phyloP scores from a whole-genome alignment of 371 early-diverging fungal species.

The Rhizopus delemar region DNA sequence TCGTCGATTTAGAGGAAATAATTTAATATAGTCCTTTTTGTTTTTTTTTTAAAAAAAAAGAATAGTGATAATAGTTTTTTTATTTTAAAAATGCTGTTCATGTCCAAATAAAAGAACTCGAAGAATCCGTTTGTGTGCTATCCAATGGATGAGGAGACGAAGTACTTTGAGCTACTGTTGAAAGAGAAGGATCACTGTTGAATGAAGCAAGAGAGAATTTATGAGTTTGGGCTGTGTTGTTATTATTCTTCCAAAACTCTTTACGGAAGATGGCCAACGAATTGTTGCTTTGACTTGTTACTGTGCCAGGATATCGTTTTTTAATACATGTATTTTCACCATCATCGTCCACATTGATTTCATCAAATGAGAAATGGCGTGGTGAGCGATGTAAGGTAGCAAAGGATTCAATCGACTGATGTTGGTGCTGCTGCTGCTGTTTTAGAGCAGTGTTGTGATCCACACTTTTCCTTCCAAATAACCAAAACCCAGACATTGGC shows the following conservation, averaged over 20 bases:
- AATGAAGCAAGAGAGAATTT: background rate
- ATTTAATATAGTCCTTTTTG: background rate
- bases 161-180: background rate
- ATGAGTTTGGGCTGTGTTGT: background rate
- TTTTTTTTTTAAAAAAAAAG: background rate
- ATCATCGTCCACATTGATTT: slow-evolving; percentile 19
- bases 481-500: slow-evolving; percentile 29
- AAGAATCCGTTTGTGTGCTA: background rate
- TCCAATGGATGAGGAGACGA: slow-evolving; percentile 4
- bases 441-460: slow-evolving; percentile 19
- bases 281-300: background rate
- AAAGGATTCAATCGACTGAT: slow-evolving; percentile 1
- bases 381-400: slow-evolving; percentile 28
- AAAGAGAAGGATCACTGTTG: background rate
- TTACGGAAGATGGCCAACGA: slow-evolving; percentile 40
- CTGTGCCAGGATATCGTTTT: background rate
- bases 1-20: slow-evolving; percentile 1
- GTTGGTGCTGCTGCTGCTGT: no score
- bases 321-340: background rate
- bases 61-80: background rate
- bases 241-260: slow-evolving; percentile 34
- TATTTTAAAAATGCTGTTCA: background rate
- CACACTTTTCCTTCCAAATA: slow-evolving; percentile 49
- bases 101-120: slow-evolving; percentile 1
- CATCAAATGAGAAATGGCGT: slow-evolving; percentile 44